phyloP scores from a whole-genome alignment of 768 basidiomycete genomes.

The Tylopilus plumbeoviolaceoides region DNA sequence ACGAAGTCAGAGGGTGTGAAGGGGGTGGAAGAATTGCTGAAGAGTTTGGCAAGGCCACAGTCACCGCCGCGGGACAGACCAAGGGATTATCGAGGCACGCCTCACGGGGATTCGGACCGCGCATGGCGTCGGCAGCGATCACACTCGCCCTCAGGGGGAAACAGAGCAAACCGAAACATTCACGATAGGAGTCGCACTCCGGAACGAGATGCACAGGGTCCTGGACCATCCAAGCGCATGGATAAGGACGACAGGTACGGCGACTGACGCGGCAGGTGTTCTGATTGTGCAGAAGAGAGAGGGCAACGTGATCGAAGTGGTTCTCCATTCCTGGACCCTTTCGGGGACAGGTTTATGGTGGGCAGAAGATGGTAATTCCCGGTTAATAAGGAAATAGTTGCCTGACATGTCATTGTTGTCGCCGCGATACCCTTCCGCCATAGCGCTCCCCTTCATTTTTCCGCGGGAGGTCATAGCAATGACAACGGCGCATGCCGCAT shows the following conservation, averaged over 20 bases:
- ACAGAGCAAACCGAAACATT: conserved; percentile 9
- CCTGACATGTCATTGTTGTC: too few relatives aligned
- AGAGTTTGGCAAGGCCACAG: conserved; percentile 33
- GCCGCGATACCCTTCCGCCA: too few relatives aligned
- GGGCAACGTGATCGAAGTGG: neutral
- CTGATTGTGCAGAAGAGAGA: neutral
- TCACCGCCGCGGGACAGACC: conserved; percentile 26
- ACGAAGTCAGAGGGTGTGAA: conserved; percentile 57
- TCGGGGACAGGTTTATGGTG: too few relatives aligned
- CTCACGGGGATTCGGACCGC: conserved; percentile 14
- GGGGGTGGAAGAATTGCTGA: conserved; percentile 66
- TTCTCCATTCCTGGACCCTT: too few relatives aligned
- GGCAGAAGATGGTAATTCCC: too few relatives aligned
- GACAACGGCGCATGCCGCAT: too few relatives aligned
- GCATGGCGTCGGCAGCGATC: conserved; percentile 12
- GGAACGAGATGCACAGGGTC: conserved; percentile 10
- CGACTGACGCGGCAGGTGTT: neutral
- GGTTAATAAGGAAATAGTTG: too few relatives aligned
- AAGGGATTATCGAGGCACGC: conserved; percentile 2
- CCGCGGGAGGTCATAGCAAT: too few relatives aligned
- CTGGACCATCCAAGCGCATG: neutral
- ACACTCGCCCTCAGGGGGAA: conserved; percentile 8
- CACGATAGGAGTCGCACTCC: conserved; percentile 17
- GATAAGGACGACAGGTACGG: conserved; percentile 5
- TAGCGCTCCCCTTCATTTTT: too few relatives aligned